These are phyloP conservation scores for Hypseocharis bilobata DNA, from an alignment of 441 rosid genomes.

Conservation along the genomic window DNA sequence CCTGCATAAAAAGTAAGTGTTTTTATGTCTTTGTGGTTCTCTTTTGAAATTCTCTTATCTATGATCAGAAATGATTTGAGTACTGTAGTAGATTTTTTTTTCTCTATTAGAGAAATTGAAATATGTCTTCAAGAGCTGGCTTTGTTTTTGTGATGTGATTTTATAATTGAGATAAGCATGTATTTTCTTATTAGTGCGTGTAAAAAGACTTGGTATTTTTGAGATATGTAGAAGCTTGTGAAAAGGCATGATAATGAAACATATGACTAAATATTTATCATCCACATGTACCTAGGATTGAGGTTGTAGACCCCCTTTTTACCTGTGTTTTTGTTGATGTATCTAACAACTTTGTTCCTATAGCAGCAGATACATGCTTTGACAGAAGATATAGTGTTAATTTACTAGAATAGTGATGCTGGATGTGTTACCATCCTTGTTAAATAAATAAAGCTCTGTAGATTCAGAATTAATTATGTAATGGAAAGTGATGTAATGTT, in stretches of 20 bases:
- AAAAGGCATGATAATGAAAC: neutral
- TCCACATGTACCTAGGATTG: neutral
- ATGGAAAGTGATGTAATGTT: neutral
- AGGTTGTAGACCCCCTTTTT: neutral
- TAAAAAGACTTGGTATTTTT: neutral
- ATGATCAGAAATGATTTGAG: neutral
- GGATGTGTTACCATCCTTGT: too few relatives aligned
- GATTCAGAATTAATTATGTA: neutral
- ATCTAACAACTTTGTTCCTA: neutral
- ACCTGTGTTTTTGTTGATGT: neutral
- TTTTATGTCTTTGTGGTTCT: neutral
- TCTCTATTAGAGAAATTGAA: neutral
- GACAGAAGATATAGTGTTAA: too few relatives aligned
- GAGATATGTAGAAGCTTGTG: neutral
- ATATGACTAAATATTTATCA: neutral
- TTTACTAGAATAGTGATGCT: too few relatives aligned
- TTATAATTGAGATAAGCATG: neutral
- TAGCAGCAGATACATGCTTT: too few relatives aligned
- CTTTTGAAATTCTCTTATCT: neutral
- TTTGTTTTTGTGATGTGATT: neutral
- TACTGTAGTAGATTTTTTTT: neutral
- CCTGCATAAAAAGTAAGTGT: neutral
- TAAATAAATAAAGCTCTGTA: neutral
- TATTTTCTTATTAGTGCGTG: neutral
- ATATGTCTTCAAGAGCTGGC: neutral